phyloP scores from a whole-genome alignment of 768 basidiomycete genomes.

The Suillus discolor region DNA sequence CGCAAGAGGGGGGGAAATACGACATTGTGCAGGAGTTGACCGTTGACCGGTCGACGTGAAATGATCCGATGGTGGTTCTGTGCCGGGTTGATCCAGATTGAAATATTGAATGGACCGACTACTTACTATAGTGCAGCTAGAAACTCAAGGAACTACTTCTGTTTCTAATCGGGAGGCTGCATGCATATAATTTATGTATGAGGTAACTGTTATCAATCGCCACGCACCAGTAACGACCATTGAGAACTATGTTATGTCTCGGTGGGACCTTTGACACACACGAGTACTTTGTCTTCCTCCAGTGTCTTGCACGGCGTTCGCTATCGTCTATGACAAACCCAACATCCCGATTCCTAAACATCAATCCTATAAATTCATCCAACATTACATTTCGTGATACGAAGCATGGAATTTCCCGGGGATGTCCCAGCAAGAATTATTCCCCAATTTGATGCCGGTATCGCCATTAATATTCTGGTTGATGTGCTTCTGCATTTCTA shows the following conservation, averaged over 20 bases:
- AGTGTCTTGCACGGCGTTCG: neutral
- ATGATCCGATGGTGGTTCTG: neutral
- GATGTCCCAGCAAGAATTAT: neutral
- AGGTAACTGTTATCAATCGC: neutral
- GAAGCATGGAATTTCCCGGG: slow-evolving; percentile 4
- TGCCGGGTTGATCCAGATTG: neutral
- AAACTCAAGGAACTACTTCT: neutral
- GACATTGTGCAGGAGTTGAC: neutral
- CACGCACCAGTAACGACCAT: neutral
- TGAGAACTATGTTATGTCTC: slow-evolving; percentile 5
- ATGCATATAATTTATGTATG: neutral
- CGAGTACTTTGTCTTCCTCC: slow-evolving; percentile 4
- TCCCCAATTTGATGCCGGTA: neutral
- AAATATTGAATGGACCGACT: neutral
- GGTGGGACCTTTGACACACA: neutral
- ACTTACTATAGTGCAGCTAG: neutral
- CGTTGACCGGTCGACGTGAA: neutral
- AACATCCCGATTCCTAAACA: neutral
- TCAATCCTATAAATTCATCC: slow-evolving; percentile 6
- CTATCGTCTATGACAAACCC: neutral
- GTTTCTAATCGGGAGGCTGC: neutral
- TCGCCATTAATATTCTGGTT: slow-evolving; percentile 2
- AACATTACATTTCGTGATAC: neutral
- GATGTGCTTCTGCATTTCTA: neutral
- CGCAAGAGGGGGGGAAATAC: neutral